Evolutionary conservation across 257 asterid genomes (phyloP).

Genomic region (Salvia splendens): DNA sequence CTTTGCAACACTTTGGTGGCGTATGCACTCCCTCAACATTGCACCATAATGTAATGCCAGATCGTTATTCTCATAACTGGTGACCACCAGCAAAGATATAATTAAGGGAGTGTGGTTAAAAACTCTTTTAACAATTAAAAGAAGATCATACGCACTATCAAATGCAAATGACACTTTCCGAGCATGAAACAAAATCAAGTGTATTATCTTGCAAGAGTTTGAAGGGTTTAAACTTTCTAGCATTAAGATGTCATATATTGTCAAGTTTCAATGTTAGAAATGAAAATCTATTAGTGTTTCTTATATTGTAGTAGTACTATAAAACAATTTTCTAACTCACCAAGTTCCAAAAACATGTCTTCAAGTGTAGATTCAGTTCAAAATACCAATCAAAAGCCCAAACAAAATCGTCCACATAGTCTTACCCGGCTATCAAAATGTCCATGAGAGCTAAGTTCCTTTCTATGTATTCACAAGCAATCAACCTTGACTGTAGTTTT

Average conservation of each 20-base stretch:
- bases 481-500: constrained; percentile 83
- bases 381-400: constrained; percentile 1
- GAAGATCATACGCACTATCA: constrained; percentile 13
- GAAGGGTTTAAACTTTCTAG: background rate
- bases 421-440: constrained; percentile 69
- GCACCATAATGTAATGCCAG: constrained; percentile 96
- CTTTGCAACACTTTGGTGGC: constrained; percentile 97
- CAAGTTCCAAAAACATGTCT: background rate
- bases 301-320: background rate
- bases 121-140: background rate
- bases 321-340: background rate
- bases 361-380: background rate
- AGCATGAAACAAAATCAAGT: constrained; percentile 6
- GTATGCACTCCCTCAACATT: constrained; percentile 97
- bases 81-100: constrained; percentile 23
- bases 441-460: constrained; percentile 85
- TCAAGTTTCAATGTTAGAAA: background rate
- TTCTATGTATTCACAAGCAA: constrained; percentile 93
- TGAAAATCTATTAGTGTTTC: background rate
- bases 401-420: background rate
- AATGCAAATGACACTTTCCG: constrained; percentile 5
- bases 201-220: background rate
- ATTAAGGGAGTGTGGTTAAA: constrained; percentile 23
- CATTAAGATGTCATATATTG: background rate
- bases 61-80: constrained; percentile 76